Evolutionary conservation across 805 yeast species (phyloP), one percentile per base, ranked within the genome.

Genomic region (Saturnispora dispora): DNA sequence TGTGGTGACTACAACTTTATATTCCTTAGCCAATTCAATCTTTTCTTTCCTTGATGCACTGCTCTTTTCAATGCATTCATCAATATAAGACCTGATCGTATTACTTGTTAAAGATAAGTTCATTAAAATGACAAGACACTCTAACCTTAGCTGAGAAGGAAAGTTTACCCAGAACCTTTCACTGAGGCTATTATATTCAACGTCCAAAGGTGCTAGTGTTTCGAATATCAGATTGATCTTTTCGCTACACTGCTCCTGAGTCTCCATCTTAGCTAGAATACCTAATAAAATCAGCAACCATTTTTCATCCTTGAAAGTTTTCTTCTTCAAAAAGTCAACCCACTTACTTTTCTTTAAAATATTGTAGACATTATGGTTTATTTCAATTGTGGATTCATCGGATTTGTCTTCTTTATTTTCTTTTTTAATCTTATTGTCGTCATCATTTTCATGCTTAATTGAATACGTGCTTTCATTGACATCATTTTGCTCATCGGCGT

Each of bases 211-310:
- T 0, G 89, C 85, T 47, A 84, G 64, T 2, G 64, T 60, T 36
- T 72, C 73, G 50, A 77, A 77, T 2, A 83, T 75, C 32, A 74
- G 71, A 5, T 66, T 68, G 46, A 84, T 79, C 20, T 73, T 72
- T 1, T 70, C 67, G 25, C 70, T 62, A 67, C 78, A 84, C 13
- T 74, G 75, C 1, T 81, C 79, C 39, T 81, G 72, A 56, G 81
- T 74, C 45, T 80, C 79, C 15, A 80, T 79, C 46, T 74, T 71
- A 20, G 81, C 78, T 41, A 90, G 72, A 2, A 89, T 71, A 32
- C 96, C 96, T 46, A 89, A 64, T 42, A 90, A 65, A 42, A 85
- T 77, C 40, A 84, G 74, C 58, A 88, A 83, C 96, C 97, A 91
- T 50, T 80, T 81, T 4, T 96, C 95, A 59, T 88, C 89, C 58